Evolutionary conservation across 2,329 filamentous ascomycete genomes (phyloP).

Genomic region (Seiridium unicorne): DNA sequence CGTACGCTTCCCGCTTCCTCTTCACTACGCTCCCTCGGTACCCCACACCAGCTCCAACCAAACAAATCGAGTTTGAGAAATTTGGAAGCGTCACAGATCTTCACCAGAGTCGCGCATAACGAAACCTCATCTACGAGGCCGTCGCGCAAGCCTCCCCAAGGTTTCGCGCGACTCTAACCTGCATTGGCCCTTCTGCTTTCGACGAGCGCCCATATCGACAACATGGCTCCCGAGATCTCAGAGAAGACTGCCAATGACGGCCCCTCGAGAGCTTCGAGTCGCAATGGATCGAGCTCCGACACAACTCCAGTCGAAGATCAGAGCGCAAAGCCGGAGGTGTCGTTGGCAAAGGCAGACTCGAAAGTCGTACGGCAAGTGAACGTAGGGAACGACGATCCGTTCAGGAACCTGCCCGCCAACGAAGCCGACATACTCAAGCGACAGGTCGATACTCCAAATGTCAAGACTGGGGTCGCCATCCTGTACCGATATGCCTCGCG

Average conservation of each 20-base stretch:
- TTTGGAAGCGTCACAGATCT: neutral
- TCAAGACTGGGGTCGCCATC: conserved; percentile 62
- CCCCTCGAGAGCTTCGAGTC: conserved; percentile 30
- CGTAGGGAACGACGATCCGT: conserved; percentile 51
- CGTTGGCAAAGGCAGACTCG: conserved; percentile 42
- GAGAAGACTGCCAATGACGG: conserved; percentile 24
- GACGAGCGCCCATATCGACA: neutral
- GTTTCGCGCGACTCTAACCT: neutral
- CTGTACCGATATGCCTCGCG: conserved; percentile 70
- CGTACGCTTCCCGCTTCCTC: neutral
- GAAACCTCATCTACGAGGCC: neutral
- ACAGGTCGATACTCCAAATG: conserved; percentile 65
- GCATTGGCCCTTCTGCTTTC: neutral
- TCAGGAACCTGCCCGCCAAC: conserved; percentile 60
- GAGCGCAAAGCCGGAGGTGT: conserved; percentile 10
- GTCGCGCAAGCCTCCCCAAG: neutral
- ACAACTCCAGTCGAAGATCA: conserved; percentile 16
- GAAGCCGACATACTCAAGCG: conserved; percentile 66
- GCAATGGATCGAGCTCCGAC: conserved; percentile 30
- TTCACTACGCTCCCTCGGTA: neutral
- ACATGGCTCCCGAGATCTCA: conserved; percentile 17
- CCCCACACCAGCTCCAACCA: neutral
- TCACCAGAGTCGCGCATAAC: too few species aligned
- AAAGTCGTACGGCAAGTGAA: conserved; percentile 32
- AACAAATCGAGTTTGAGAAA: neutral